phyloP scores from a whole-genome alignment of 345 rosid species.

The Dipteronia dyeriana region DNA sequence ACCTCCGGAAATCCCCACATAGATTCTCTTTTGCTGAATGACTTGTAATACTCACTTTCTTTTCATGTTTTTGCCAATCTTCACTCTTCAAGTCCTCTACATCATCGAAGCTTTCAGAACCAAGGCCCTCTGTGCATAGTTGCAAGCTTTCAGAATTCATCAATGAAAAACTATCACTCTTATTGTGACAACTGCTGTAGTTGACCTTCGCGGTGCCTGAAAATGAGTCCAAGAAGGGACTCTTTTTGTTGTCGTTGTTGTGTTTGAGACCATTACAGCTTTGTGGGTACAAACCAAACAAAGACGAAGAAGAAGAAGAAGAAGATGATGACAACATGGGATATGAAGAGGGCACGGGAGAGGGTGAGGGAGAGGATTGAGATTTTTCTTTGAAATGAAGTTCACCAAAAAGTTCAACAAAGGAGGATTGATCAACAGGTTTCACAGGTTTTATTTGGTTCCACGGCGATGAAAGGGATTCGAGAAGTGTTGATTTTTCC shows the following conservation, averaged over 20 bases:
- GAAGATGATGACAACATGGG: slow-evolving; percentile 7
- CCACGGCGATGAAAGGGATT: slow-evolving; percentile 67
- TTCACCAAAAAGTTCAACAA: slow-evolving; percentile 71
- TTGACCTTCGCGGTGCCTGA: slow-evolving; percentile 18
- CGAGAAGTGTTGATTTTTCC: slow-evolving; percentile 50
- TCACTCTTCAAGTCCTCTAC: slow-evolving; percentile 53
- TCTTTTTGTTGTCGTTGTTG: slow-evolving; percentile 18
- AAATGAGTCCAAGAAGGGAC: slow-evolving; percentile 10
- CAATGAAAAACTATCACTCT: slow-evolving; percentile 37
- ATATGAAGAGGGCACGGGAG: background rate
- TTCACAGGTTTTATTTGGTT: slow-evolving; percentile 44
- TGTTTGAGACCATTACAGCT: slow-evolving; percentile 5
- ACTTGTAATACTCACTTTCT: slow-evolving; percentile 19
- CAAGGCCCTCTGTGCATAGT: slow-evolving; percentile 87
- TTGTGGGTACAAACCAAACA: slow-evolving; percentile 16
- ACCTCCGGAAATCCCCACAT: slow-evolving; percentile 35
- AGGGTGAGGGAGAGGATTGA: slow-evolving; percentile 5
- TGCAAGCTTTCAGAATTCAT: slow-evolving; percentile 61
- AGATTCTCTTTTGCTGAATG: slow-evolving; percentile 7
- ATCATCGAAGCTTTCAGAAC: slow-evolving; percentile 78
- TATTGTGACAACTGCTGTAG: slow-evolving; percentile 29
- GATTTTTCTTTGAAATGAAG: slow-evolving; percentile 62
- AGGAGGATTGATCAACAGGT: slow-evolving; percentile 49
- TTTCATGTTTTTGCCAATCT: slow-evolving; percentile 31
- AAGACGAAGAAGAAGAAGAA: slow-evolving; percentile 27